Base-by-base conservation (phyloP, 495 filamentous ascomycete species). In the Penicillium arizonense region DNA sequence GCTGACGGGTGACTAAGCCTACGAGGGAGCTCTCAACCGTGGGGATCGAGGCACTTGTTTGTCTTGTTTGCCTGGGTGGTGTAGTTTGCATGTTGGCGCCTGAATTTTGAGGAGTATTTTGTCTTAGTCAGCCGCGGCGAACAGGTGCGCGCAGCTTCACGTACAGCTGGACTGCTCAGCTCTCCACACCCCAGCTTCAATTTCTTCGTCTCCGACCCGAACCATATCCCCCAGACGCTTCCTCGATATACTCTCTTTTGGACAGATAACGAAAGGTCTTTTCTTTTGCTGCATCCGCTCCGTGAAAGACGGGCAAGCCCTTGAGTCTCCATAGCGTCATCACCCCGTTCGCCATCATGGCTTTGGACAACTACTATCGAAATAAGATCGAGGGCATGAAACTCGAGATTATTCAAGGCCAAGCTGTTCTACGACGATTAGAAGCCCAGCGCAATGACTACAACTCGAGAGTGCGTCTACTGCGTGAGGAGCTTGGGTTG, bases 371-470 rank as follows among this genome's bases (percentile, higher is more conserved):
- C 74, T 99, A 96, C 75, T 99, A 93, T 72, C 89, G 91, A 79
- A 97, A 97, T 76, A 99, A 99, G 82, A 96, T 99, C 73, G 94
- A 99, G 88, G 85, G 87, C 70, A 95, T 97, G 87, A 96, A 97
- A 83, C 90, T 97, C 67, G 93, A 97, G 82, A 99, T 99, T 60
- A 90, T 99, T 63, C 91, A 96, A 72, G 93, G 94, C 35, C 95
- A 97, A 77, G 93, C 95, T 43, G 90, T 96, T 46, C 79, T 99
- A 47, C 86, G 94, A 60, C 82, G 94, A 71, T 80, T 99, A 66
- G 94, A 99, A 82, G 94, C 94, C 47, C 94, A 99, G 69, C 88
- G 94, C 52, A 99, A 99, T 72, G 94, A 99, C 71, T 97, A 97
- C 82, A 99, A 99, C 76, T 97, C 94, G 45, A 84, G 94, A 68